A percentile compares a stretch with the other conserved stretches of the same genome.
phyloP scores from a whole-genome alignment of 305 asterid genomes.

The Solanum hybrid region DNA sequence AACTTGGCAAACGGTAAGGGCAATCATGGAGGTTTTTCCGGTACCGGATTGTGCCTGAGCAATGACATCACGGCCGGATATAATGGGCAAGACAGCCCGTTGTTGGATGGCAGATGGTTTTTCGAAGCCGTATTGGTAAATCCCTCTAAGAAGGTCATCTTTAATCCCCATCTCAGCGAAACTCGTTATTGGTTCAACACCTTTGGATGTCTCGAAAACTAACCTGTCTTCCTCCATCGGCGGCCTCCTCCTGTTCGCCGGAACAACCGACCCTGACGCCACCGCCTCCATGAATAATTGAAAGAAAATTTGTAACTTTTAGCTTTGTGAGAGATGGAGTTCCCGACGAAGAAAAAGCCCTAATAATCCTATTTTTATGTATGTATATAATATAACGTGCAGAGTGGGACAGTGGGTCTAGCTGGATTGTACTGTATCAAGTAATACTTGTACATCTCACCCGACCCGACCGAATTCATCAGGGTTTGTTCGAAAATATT shows the following conservation, averaged over 20 bases:
- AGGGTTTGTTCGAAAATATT: background rate
- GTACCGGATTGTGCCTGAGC: constrained; percentile 97
- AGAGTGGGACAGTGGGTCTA: background rate
- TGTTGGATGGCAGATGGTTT: constrained; percentile 96
- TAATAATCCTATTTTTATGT: background rate
- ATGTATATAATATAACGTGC: background rate
- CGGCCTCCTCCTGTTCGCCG: constrained; percentile 49
- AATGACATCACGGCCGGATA: constrained; percentile 82
- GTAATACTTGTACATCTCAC: background rate
- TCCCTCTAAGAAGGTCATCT: constrained; percentile 76
- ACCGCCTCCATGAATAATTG: constrained; percentile 25
- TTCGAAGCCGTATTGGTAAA: constrained; percentile 82
- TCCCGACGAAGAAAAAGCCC: background rate
- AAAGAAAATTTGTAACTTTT: background rate
- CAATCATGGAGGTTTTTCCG: constrained; percentile 95
- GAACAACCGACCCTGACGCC: constrained; percentile 23
- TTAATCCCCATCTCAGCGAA: constrained; percentile 91
- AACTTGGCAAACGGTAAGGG: constrained; percentile 82
- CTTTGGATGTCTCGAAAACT: constrained; percentile 76
- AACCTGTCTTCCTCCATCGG: constrained; percentile 49
- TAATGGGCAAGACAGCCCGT: constrained; percentile 80
- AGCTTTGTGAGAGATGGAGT: background rate
- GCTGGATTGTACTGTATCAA: background rate
- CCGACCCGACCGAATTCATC: background rate
- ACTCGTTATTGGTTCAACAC: constrained; percentile 73